phyloP scores from a whole-genome alignment of 2,329 filamentous ascomycete species.

The Shiraia sp. region DNA sequence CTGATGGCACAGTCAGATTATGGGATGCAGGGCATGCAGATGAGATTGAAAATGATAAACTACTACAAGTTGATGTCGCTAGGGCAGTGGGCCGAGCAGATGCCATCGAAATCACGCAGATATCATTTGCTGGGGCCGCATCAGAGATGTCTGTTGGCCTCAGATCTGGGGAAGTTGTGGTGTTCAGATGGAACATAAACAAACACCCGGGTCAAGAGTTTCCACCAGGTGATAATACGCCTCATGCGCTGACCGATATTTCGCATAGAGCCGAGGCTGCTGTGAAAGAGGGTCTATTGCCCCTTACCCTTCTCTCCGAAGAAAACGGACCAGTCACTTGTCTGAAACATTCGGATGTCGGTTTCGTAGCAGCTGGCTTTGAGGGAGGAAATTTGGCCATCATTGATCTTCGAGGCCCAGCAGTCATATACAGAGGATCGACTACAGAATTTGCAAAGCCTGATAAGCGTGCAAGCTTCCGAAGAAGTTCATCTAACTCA shows the following conservation, averaged over 20 bases:
- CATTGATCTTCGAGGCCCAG: constrained; percentile 84
- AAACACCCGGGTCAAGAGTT: constrained; percentile 68
- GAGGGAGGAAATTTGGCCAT: constrained; percentile 80
- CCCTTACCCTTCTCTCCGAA: constrained; percentile 80
- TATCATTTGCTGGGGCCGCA: constrained; percentile 78
- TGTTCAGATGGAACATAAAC: constrained; percentile 90
- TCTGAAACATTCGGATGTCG: constrained; percentile 84
- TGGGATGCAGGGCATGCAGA: constrained; percentile 94
- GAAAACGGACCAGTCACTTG: constrained; percentile 79
- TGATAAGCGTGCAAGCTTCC: constrained; percentile 77
- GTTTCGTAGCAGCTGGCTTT: constrained; percentile 86
- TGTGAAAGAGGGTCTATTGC: constrained; percentile 79
- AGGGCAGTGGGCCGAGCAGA: constrained; percentile 79
- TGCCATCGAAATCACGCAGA: constrained; percentile 74
- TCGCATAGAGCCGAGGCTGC: constrained; percentile 70
- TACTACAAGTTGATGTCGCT: constrained; percentile 85
- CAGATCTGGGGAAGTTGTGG: constrained; percentile 77
- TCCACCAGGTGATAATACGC: constrained; percentile 53
- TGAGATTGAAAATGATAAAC: constrained; percentile 82
- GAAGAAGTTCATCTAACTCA: constrained; percentile 54
- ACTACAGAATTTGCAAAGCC: constrained; percentile 74
- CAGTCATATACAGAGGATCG: constrained; percentile 76
- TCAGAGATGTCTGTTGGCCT: constrained; percentile 86
- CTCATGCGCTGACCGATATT: constrained; percentile 69
- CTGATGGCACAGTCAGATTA: constrained; percentile 85